Conservation (phyloP, 2,329 filamentous ascomycete species). For the Ophiostoma perfectum region DNA sequence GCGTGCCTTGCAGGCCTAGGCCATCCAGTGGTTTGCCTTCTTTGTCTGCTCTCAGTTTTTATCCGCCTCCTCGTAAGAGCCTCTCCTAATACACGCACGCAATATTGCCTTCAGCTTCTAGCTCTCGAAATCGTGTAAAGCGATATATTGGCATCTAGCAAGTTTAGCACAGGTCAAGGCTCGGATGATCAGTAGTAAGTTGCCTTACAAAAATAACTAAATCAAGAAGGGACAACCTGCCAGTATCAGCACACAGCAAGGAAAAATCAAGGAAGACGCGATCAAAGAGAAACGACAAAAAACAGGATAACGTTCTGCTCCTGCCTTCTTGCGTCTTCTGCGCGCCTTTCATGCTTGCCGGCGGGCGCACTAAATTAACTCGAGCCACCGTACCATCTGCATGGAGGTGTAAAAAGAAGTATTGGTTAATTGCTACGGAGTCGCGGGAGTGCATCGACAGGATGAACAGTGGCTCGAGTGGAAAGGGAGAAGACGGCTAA, state of each 20-base stretch:
- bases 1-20: conserved; percentile 3
- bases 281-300: conserved; percentile 2
- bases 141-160: not conserved
- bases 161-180: too few species aligned
- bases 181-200: too few species aligned
- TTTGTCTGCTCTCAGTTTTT: not conserved
- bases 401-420: not conserved
- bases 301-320: conserved; percentile 13
- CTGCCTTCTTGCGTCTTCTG: not conserved
- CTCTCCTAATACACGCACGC: not conserved
- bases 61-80: not conserved
- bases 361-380: not conserved
- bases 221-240: not conserved
- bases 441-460: too few species aligned
- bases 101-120: not conserved
- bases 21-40: not conserved
- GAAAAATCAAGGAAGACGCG: conserved; percentile 18
- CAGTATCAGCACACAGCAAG: not conserved
- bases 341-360: not conserved
- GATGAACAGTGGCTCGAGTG: too few species aligned
- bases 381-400: not conserved
- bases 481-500: too few species aligned
- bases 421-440: not conserved
- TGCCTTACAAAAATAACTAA: too few species aligned
- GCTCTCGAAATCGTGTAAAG: not conserved